phyloP scores from a whole-genome alignment of 2,329 filamentous ascomycete species.

The Gnomoniopsis sp. region DNA sequence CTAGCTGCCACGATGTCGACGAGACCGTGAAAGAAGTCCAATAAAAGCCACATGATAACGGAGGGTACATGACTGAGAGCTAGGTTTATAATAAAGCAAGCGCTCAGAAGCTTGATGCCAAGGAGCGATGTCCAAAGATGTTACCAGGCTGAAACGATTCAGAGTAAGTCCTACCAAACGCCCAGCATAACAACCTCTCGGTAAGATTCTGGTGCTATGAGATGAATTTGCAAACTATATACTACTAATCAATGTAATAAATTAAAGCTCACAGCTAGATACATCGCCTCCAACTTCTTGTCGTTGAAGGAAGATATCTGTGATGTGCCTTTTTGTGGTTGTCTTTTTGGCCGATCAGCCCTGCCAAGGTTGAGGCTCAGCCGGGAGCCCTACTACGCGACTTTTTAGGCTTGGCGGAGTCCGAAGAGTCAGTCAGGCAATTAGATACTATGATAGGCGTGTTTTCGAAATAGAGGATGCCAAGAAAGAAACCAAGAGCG shows the following conservation, averaged over 20 bases:
- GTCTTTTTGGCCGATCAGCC: neutral
- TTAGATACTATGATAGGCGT: neutral
- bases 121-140: constrained; percentile 13
- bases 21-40: neutral
- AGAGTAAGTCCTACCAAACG: neutral
- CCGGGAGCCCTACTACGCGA: too few species aligned
- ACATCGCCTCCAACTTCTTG: neutral
- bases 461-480: neutral
- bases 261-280: neutral
- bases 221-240: too few species aligned
- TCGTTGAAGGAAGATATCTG: too few species aligned
- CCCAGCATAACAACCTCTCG: neutral
- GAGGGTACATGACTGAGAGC: neutral
- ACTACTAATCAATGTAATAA: neutral
- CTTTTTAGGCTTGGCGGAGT: too few species aligned
- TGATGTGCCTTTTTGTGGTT: too few species aligned
- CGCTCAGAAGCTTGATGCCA: constrained; percentile 1
- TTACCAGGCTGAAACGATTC: constrained; percentile 12
- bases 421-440: too few species aligned
- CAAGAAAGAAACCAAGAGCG: neutral
- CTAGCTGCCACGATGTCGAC: constrained; percentile 6
- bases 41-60: neutral
- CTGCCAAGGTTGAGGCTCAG: neutral
- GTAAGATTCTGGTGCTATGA: neutral
- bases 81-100: neutral